These are phyloP conservation scores for Catunica adiposa DNA, from an alignment of 2,329 filamentous ascomycete species.

Conservation along the genomic window DNA sequence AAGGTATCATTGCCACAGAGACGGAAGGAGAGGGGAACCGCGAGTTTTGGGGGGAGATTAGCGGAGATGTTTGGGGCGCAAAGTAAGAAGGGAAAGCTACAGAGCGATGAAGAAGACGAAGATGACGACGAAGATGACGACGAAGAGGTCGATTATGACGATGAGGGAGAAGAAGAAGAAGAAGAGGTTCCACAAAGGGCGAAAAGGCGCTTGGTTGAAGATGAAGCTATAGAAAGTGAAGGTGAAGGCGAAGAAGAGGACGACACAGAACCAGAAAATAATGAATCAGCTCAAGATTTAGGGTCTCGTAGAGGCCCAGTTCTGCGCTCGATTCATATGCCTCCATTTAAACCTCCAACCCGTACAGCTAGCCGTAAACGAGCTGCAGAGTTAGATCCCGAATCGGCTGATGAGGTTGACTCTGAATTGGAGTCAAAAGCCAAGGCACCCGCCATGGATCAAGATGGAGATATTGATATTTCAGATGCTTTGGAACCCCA, in stretches of 20 bases:
- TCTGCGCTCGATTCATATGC: neutral
- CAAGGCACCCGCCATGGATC: neutral
- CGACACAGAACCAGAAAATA: neutral
- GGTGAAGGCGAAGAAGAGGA: slow-evolving; percentile 29
- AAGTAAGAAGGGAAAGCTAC: slow-evolving; percentile 13
- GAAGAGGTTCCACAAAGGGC: slow-evolving; percentile 19
- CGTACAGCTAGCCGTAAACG: slow-evolving; percentile 6
- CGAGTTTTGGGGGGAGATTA: slow-evolving; percentile 29
- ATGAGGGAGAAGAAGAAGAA: slow-evolving; percentile 24
- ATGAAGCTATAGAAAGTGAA: too few species aligned
- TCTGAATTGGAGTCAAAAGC: neutral
- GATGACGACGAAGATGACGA: slow-evolving; percentile 19
- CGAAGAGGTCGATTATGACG: slow-evolving; percentile 17
- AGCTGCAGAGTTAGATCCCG: neutral
- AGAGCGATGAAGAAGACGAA: slow-evolving; percentile 17
- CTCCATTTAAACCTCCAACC: neutral
- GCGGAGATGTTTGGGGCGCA: slow-evolving; percentile 29
- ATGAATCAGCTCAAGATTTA: too few species aligned
- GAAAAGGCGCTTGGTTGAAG: too few species aligned
- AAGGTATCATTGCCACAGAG: neutral
- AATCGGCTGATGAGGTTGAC: slow-evolving; percentile 1
- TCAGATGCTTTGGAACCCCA: neutral
- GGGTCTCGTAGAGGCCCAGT: neutral
- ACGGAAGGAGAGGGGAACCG: slow-evolving; percentile 13
- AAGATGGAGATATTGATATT: slow-evolving; percentile 7